Conservation (phyloP, 495 filamentous ascomycete genomes). For the Podospora bellae-mahoneyi region DNA sequence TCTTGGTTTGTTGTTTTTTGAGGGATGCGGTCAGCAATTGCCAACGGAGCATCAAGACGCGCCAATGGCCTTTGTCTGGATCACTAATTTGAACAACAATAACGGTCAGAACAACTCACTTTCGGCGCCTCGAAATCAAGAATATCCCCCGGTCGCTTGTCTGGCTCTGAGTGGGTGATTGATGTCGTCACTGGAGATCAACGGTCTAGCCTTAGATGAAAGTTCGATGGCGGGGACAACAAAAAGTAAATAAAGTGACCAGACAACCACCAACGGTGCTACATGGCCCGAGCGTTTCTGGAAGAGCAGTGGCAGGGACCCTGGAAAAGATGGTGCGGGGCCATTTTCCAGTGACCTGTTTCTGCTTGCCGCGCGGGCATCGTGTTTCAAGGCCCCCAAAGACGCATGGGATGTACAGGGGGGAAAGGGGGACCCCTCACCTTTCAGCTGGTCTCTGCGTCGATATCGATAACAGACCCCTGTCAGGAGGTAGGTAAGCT, state of each 20-base stretch:
- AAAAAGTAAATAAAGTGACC: constrained; percentile 24
- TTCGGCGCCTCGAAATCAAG: neutral
- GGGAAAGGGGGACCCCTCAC: neutral
- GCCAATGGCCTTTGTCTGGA: neutral
- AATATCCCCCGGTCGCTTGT: neutral
- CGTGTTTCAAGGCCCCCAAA: constrained; percentile 9
- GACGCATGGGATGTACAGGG: neutral
- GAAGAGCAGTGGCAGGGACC: neutral
- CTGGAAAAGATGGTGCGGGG: neutral
- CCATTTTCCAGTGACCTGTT: neutral
- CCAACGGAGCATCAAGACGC: neutral
- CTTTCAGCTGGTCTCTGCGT: too few species aligned
- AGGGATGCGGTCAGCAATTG: neutral
- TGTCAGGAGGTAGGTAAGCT: neutral
- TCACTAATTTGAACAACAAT: neutral
- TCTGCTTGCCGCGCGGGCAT: constrained; percentile 1
- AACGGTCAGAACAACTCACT: neutral
- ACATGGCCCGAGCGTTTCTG: neutral
- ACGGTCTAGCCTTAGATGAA: neutral
- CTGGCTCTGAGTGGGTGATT: neutral
- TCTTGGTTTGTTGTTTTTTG: neutral
- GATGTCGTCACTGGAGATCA: constrained; percentile 7
- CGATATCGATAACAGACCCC: neutral
- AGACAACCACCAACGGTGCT: constrained; percentile 15
- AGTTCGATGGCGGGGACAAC: neutral